Evolutionary conservation across 495 filamentous ascomycete genomes (phyloP), one percentile per base, ranked within the genome.

Genomic region (Penicillium maclennaniae): DNA sequence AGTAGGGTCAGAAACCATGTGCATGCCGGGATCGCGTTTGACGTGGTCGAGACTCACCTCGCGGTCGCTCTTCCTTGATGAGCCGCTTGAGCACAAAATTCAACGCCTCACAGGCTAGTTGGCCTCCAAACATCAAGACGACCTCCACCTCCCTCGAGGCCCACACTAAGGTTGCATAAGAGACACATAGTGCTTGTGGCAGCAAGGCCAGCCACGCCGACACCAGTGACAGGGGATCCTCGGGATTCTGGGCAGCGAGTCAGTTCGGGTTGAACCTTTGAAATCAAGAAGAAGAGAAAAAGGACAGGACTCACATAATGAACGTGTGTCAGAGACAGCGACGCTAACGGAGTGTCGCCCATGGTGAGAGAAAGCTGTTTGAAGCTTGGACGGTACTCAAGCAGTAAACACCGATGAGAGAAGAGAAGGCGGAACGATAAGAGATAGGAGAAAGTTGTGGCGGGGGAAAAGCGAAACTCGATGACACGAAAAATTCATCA

Each of bases 121-220:
- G 93, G 9, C 93, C 93, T 6, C 80, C 82, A 69, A 97, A 93
- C 83, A 96, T 92, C 55, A 97, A 78, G 4, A 88, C 66, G 23
- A 97, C 86, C 61, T 99, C 93, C 60, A 89, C 74, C 68, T 99
- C 93, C 56, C 93, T 87, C 26, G 91, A 87, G 37, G 86, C 86
- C 87, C 89, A 92, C 61, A 92, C 82, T 25, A 97, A 78, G 36
- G 92, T 93, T 12, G 83, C 86, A 73, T 97, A 97, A 51, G 87
- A 82, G 55, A 97, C 81, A 65, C 87, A 89, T 62, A 99, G 83
- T 9, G 84, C 89, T 72, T 97, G 93, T 0, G 93, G 93, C 47
- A 95, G 77, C 45, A 99, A 87, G 53, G 93, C 91, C 34, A 97
- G 87, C 83, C 86, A 97, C 59, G 93, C 93, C 68, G 87, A 95